These are phyloP conservation scores for Arthrobotrys conoides DNA, from an alignment of 2,329 filamentous ascomycete genomes.

Conservation along the genomic window DNA sequence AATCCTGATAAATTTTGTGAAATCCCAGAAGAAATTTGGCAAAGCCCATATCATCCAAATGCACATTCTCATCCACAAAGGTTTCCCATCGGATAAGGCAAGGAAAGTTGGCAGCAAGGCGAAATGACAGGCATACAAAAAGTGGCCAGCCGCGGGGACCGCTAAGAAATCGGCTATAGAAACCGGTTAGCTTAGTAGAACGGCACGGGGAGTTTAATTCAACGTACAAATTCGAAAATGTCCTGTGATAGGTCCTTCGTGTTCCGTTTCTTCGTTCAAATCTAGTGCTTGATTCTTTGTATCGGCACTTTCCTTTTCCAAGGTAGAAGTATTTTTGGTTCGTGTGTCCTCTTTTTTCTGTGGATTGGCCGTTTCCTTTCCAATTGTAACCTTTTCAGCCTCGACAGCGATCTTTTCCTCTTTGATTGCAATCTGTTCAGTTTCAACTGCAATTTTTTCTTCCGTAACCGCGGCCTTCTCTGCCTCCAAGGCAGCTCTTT, in stretches of 20 bases:
- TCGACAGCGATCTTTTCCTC: neutral
- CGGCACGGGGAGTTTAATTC: neutral
- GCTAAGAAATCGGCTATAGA: neutral
- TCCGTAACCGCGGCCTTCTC: too few relatives aligned
- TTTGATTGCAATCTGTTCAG: too few relatives aligned
- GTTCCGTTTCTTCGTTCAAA: neutral
- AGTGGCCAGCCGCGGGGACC: neutral
- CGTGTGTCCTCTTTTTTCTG: neutral
- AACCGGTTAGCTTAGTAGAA: neutral
- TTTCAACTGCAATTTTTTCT: too few relatives aligned
- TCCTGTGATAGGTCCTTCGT: neutral
- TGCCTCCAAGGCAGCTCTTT: too few relatives aligned
- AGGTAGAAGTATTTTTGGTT: neutral
- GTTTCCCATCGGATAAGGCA: slow-evolving; percentile 1
- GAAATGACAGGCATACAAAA: slow-evolving; percentile 9
- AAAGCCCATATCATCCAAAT: slow-evolving; percentile 17
- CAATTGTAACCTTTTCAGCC: neutral
- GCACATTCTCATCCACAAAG: slow-evolving; percentile 8
- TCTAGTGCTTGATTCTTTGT: neutral
- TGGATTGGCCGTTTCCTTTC: neutral
- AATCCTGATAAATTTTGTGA: neutral
- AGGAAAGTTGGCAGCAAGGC: slow-evolving; percentile 1
- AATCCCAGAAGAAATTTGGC: slow-evolving; percentile 17
- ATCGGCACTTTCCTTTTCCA: neutral
- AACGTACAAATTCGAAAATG: neutral